Evolutionary conservation across 2,329 filamentous ascomycete species (phyloP), one percentile per base, ranked within the genome.

Genomic region (Didymella arachidicola): DNA sequence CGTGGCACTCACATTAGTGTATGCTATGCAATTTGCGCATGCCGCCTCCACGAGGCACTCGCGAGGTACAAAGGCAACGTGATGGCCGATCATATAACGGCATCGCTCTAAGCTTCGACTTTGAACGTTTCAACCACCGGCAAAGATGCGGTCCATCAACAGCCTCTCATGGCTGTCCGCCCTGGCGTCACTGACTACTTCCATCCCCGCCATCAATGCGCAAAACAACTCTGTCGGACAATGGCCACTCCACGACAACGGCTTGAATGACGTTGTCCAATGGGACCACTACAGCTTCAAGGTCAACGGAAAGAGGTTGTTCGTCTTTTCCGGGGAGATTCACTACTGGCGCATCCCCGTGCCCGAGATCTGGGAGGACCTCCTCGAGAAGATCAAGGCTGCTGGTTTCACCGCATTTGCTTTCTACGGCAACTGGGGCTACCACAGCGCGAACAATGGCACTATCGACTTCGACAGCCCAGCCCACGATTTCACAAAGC

Each of bases 261-360:
- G 79, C 5, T 63, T 82, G 48, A 84, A 78, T 57, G 66, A 79
- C 4, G 73, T 79, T 25, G 82, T 85, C 1, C 75, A 83, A 70
- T 84, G 82, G 83, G 83, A 85, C 60, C 79, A 82, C 54, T 83
- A 83, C 69, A 84, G 82, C 68, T 81, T 84, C 65, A 78, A 81
- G 29, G 70, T 85, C 52, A 80, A 84, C 50, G 81, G 79, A 27
- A 77, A 84, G 63, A 74, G 83, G 19, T 68, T 84, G 5, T 84
- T 83, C 62, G 73, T 85, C 42, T 84, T 82, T 66, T 79, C 80
- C 14, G 83, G 83, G 38, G 83, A 85, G 65, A 80, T 85, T 22
- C 83, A 85, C 62, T 85, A 84, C 67, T 82, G 64, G 64, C 76
- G 81, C 4, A 77, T 83, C 7, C 82, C 82, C 0, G 81, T 83